phyloP scores from a whole-genome alignment of 106 monocot genomes.

The Dendrobium nobile region DNA sequence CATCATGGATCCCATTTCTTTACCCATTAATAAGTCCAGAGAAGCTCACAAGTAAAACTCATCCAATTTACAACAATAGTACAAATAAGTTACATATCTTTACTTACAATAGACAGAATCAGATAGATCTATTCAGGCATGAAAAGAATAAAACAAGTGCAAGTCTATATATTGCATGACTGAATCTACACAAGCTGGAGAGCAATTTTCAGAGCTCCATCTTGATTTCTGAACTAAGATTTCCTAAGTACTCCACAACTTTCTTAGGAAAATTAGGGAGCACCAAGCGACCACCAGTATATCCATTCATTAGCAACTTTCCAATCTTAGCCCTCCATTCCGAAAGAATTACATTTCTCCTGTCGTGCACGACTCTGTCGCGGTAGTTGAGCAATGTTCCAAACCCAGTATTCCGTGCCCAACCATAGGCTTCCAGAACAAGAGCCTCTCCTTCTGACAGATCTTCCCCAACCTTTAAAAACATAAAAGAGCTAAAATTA shows the following conservation, averaged over 20 bases:
- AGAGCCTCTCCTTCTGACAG: slow-evolving; percentile 70
- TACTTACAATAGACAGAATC: no score
- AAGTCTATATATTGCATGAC: neutral
- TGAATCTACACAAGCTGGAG: neutral
- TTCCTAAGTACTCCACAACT: slow-evolving; percentile 24
- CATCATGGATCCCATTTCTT: no score
- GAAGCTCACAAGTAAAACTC: no score
- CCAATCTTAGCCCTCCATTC: slow-evolving; percentile 87
- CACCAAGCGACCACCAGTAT: slow-evolving; percentile 44
- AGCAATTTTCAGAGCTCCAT: neutral
- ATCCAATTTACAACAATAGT: no score
- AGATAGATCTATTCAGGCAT: no score
- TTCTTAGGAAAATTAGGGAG: slow-evolving; percentile 36
- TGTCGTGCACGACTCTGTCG: slow-evolving; percentile 89
- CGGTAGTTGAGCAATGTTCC: slow-evolving; percentile 85
- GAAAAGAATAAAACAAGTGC: neutral
- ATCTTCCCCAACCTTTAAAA: slow-evolving; percentile 64
- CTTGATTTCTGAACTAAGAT: slow-evolving; percentile 20
- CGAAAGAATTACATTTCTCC: slow-evolving; percentile 29
- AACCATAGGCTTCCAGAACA: slow-evolving; percentile 78
- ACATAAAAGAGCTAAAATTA: neutral
- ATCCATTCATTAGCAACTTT: slow-evolving; percentile 62
- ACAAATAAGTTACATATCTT: no score
- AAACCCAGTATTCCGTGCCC: slow-evolving; percentile 60
- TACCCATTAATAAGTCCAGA: no score